A percentile compares a stretch with the other conserved stretches of the same genome.
Evolutionary conservation across 2,329 filamentous ascomycete species (phyloP).

Genomic region (Cercospora brassicicola): DNA sequence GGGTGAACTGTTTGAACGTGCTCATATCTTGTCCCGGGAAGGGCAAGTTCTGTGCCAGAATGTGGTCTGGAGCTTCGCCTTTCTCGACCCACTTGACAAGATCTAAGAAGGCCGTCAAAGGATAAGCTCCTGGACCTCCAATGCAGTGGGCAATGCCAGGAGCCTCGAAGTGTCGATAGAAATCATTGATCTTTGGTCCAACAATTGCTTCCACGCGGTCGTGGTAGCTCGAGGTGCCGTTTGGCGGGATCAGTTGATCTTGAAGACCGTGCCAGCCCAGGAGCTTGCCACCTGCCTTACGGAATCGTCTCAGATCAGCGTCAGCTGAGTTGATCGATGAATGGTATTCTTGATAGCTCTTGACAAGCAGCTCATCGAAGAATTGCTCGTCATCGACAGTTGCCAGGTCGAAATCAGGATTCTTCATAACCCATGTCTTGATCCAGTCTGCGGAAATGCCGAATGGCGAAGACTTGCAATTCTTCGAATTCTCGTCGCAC

Average conservation of each 20-base stretch:
- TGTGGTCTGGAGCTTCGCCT: constrained; percentile 27
- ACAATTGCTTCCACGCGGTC: constrained; percentile 28
- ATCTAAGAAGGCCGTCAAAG: constrained; percentile 18
- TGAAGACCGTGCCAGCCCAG: constrained; percentile 45
- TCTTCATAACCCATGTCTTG: constrained; percentile 36
- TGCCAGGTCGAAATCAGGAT: constrained; percentile 28
- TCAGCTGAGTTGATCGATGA: constrained; percentile 41
- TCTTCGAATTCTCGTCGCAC: constrained; percentile 27
- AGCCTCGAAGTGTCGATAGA: constrained; percentile 41
- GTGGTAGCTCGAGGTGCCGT: constrained; percentile 42
- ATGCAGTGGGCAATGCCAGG: constrained; percentile 43
- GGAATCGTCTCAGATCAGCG: constrained; percentile 41
- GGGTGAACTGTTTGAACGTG: constrained; percentile 4
- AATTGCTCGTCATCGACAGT: constrained; percentile 24
- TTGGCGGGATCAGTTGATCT: constrained; percentile 41
- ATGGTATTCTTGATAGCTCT: constrained; percentile 31
- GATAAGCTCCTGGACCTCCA: constrained; percentile 35
- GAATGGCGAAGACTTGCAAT: constrained; percentile 35
- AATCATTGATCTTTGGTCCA: constrained; percentile 31
- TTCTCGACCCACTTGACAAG: constrained; percentile 35
- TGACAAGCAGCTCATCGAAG: constrained; percentile 21
- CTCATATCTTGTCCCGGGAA: constrained; percentile 8
- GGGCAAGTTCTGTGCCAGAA: constrained; percentile 12
- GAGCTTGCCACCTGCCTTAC: constrained; percentile 42
- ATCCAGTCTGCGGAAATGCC: constrained; percentile 40